These are phyloP conservation scores for Auxenochlorella pyrenoidosa DNA, from an alignment of 139 green algal species.

Conservation along the genomic window DNA sequence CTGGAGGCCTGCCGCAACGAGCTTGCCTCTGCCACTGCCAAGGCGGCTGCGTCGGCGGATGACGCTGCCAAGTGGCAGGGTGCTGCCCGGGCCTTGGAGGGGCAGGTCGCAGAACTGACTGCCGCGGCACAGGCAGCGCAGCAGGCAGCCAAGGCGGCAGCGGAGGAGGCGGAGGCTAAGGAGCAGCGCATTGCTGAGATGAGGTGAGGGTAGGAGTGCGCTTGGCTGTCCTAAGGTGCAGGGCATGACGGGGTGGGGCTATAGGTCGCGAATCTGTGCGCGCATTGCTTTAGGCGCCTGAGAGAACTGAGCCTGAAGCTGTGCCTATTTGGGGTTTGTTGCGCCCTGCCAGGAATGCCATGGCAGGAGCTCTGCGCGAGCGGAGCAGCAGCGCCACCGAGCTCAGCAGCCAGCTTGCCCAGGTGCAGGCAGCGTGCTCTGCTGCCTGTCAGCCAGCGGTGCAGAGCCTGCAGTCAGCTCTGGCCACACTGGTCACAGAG, in stretches of 20 bases:
- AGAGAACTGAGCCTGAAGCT: background rate
- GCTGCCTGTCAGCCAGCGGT: background rate
- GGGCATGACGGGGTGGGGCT: no score
- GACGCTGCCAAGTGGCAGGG: constrained; percentile 37
- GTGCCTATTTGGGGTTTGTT: background rate
- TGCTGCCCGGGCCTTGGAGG: constrained; percentile 1
- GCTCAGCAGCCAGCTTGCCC: background rate
- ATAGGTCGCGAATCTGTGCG: no score
- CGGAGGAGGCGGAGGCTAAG: constrained; percentile 1
- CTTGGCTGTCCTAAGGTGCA: no score
- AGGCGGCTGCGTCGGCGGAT: constrained; percentile 12
- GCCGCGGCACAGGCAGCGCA: background rate
- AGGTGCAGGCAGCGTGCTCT: background rate
- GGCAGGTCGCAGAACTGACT: background rate
- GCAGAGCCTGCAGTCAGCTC: background rate
- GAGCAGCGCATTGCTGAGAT: constrained; percentile 31
- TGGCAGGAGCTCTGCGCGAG: constrained; percentile 23
- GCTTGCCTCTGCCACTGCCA: constrained; percentile 12
- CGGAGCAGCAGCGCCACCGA: background rate
- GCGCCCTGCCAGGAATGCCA: constrained; percentile 6
- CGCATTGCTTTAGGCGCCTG: background rate
- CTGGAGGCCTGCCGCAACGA: constrained; percentile 29
- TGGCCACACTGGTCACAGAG: background rate
- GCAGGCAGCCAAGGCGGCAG: background rate
- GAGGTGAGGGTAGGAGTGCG: background rate